Evolutionary conservation across 208 protist species (phyloP).

Genomic region (Crithidia sp.): DNA sequence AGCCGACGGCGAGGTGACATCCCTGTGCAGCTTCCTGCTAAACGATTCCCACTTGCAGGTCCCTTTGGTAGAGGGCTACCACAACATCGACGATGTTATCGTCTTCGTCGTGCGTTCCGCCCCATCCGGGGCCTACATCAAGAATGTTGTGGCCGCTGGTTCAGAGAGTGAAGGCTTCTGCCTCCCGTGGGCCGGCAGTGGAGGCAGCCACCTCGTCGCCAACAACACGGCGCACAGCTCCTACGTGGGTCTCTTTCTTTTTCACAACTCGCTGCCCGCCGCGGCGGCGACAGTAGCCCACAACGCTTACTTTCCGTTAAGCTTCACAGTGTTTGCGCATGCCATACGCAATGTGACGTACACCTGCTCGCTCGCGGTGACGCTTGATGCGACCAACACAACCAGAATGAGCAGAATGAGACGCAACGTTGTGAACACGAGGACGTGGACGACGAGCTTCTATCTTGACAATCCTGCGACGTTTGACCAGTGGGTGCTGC

Average conservation of each 20-base stretch:
- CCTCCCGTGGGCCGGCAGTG: conserved; percentile 26
- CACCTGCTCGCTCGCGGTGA: too few relatives aligned
- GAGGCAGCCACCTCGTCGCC: neutral
- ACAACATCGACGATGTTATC: too few relatives aligned
- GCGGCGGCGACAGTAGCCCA: too few relatives aligned
- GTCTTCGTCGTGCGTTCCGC: too few relatives aligned
- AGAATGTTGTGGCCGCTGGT: conserved; percentile 30
- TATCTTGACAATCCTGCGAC: neutral
- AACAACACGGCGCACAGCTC: conserved; percentile 42
- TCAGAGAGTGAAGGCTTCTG: conserved; percentile 61
- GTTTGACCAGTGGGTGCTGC: conserved; percentile 16
- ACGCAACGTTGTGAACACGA: too few relatives aligned
- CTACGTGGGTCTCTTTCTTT: conserved; percentile 48
- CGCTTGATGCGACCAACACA: too few relatives aligned
- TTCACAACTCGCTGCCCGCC: neutral
- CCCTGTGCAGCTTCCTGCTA: conserved; percentile 40
- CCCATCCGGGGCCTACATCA: neutral
- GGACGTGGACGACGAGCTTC: too few relatives aligned
- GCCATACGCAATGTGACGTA: too few relatives aligned
- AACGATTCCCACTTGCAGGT: conserved; percentile 23
- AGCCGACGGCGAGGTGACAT: conserved; percentile 16
- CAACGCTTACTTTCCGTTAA: too few relatives aligned
- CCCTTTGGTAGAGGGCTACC: neutral
- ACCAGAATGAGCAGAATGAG: too few relatives aligned
- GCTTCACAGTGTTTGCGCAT: too few relatives aligned